Evolutionary conservation across 148 eudicot species (phyloP).

Genomic region (Euryodendron excelsum): DNA sequence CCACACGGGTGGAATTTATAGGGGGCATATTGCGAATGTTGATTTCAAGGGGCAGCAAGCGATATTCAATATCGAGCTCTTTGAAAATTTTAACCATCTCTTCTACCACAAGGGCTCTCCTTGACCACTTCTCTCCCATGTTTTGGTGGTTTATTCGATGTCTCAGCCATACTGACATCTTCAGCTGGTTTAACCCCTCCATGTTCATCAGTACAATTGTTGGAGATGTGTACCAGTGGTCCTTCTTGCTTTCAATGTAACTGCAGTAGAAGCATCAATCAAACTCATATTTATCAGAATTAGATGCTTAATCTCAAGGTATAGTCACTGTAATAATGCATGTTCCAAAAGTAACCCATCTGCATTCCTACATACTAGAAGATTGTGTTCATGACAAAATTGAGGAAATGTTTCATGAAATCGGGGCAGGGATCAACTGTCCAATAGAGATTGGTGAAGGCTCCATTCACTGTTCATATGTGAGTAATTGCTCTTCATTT

Average conservation of each 20-base stretch:
- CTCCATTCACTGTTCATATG: too few relatives aligned
- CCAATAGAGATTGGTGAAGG: too few relatives aligned
- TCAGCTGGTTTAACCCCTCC: constrained; percentile 31
- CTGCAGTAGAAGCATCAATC: constrained; percentile 27
- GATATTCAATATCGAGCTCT: constrained; percentile 65
- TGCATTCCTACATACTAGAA: background rate
- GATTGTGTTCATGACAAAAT: background rate
- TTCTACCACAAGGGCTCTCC: constrained; percentile 53
- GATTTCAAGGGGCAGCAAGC: constrained; percentile 43
- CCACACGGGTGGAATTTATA: constrained; percentile 19
- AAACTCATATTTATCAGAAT: background rate
- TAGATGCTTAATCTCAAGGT: background rate
- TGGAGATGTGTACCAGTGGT: constrained; percentile 62
- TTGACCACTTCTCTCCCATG: constrained; percentile 49
- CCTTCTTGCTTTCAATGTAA: constrained; percentile 56
- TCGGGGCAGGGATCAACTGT: too few relatives aligned
- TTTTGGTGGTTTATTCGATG: constrained; percentile 70
- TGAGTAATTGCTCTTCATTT: too few relatives aligned
- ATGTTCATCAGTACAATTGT: constrained; percentile 45
- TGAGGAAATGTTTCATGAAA: too few relatives aligned
- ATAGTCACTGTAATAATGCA: background rate
- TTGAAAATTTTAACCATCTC: constrained; percentile 54
- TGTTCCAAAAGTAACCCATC: background rate
- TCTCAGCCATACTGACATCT: constrained; percentile 59
- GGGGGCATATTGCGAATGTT: constrained; percentile 44